These are phyloP conservation scores for Exophiala xenobiotica DNA, from an alignment of 2,329 filamentous ascomycete species.

Conservation along the genomic window DNA sequence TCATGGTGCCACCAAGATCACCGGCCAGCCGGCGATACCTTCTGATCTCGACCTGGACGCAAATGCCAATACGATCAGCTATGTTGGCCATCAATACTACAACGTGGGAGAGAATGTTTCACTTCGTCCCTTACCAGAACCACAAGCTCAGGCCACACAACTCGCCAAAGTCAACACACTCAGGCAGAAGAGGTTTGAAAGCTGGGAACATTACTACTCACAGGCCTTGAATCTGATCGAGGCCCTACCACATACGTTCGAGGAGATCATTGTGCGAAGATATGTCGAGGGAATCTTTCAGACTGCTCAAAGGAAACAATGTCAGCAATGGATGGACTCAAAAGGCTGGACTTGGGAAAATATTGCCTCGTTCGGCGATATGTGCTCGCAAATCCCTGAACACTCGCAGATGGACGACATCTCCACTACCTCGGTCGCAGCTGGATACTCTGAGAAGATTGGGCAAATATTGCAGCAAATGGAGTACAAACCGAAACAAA, in stretches of 20 bases:
- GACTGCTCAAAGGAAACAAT: conserved; percentile 17
- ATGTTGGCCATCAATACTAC: conserved; percentile 9
- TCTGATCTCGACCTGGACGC: conserved; percentile 26
- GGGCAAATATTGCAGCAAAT: not conserved
- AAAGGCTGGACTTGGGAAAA: conserved; percentile 27
- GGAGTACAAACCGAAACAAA: not conserved
- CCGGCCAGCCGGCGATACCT: conserved; percentile 9
- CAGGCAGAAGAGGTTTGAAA: conserved; percentile 21
- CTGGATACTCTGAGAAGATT: not conserved
- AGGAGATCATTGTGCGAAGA: conserved; percentile 18
- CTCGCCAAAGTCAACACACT: conserved; percentile 20
- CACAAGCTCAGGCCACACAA: conserved; percentile 7
- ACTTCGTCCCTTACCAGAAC: conserved; percentile 14
- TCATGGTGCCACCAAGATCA: not conserved
- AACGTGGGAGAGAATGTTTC: conserved; percentile 1
- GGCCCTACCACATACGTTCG: conserved; percentile 15
- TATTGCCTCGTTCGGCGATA: conserved; percentile 12
- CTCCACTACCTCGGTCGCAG: too few species aligned
- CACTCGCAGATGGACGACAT: too few species aligned
- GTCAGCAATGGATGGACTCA: conserved; percentile 23
- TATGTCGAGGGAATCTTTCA: conserved; percentile 22
- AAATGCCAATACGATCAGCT: conserved; percentile 22
- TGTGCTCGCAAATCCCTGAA: conserved; percentile 21
- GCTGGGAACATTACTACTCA: conserved; percentile 21
- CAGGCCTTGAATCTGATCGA: conserved; percentile 12